Evolutionary conservation across 331 rosid genomes (phyloP).

Genomic region (Malus hybrid): DNA sequence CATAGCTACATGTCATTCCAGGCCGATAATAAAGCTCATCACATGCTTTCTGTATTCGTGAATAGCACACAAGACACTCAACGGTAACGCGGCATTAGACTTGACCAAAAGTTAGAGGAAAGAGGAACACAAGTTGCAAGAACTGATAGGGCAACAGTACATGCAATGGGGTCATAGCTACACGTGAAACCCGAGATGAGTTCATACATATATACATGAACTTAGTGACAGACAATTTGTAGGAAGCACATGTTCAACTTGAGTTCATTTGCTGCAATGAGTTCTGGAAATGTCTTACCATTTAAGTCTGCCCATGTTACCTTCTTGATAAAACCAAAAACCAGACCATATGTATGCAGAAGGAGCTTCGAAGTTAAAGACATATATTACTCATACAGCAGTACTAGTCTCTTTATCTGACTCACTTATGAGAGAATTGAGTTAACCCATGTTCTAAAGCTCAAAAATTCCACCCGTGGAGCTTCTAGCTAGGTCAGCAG

Average conservation of each 20-base stretch:
- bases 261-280: conserved; percentile 8
- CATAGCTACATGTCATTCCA: background rate
- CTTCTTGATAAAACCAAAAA: conserved; percentile 12
- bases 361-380: conserved; percentile 3
- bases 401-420: background rate
- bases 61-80: background rate
- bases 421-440: conserved; percentile 12
- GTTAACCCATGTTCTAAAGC: conserved; percentile 27
- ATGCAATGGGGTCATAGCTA: background rate
- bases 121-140: background rate
- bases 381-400: conserved; percentile 13
- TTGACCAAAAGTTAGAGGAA: background rate
- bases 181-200: background rate
- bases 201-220: background rate
- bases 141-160: background rate
- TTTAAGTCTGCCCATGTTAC: conserved; percentile 35
- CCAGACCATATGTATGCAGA: background rate
- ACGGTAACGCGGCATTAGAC: background rate
- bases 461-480: background rate
- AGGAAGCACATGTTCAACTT: background rate
- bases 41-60: background rate
- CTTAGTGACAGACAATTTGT: background rate
- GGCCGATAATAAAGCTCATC: background rate
- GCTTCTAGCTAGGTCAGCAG: background rate
- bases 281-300: conserved; percentile 19